Base-by-base conservation (phyloP, 2,329 filamentous ascomycete species). In the Onygena corvina region DNA sequence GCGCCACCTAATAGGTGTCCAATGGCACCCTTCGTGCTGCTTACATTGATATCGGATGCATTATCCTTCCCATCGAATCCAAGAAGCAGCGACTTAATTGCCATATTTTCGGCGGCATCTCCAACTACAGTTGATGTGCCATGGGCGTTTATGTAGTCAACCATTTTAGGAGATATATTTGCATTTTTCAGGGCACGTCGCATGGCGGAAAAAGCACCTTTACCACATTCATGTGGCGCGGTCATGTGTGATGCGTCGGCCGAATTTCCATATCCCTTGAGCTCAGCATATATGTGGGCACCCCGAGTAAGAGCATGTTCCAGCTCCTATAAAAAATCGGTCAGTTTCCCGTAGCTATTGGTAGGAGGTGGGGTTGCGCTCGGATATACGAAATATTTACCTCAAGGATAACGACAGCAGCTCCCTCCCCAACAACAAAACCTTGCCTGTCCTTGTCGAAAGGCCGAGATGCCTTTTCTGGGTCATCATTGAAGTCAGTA, bases 141-240 rank as follows among this genome's bases (percentile, higher is more conserved):
- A 62, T 98, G 92, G 1, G 92, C 92, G 60, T 96, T 98, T 61
- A 98, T 77, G 64, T 98, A 98, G 64, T 89, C 86, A 3, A 98
- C 80, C 34, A 80, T 69, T 0, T 67, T 67, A 0, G 92, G 89
- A 47, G 72, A 73, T 31, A 94, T 61, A 0, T 74, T 67, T 0
- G 88, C 87, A 60, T 85, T 78, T 58, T 75, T 80, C 52, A 98
- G 67, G 0, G 90, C 89, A 56, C 79, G 79, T 62, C 77, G 83
- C 92, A 98, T 98, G 2, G 90, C 84, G 42, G 85, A 71, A 25
- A 80, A 77, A 0, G 92, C 89, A 0, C 92, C 92, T 46, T 78
- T 75, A 0, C 92, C 92, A 60, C 93, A 83, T 58, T 83, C 80
- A 14, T 81, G 79, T 0, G 92, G 92, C 1, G 90, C 86, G 8